phyloP scores from a whole-genome alignment of 2,329 filamentous ascomycete species.

The Hypoxylon sp. region DNA sequence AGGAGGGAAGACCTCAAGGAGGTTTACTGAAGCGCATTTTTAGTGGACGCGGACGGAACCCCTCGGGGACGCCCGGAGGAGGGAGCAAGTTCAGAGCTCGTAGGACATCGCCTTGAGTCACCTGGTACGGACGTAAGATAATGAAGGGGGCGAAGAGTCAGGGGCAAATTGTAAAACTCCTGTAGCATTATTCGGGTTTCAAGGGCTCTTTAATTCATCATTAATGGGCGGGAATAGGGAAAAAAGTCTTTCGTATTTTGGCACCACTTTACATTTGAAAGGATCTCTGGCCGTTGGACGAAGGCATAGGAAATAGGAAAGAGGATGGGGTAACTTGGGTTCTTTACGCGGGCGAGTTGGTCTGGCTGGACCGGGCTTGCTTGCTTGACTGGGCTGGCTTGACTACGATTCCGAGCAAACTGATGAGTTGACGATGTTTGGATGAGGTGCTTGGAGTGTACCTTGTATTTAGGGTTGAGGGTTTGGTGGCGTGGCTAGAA shows the following conservation, averaged over 20 bases:
- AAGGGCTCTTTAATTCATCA: constrained; percentile 10
- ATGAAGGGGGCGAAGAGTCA: neutral
- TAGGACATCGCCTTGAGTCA: constrained; percentile 29
- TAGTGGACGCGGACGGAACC: constrained; percentile 40
- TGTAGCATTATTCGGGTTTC: constrained; percentile 11
- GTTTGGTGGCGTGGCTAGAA: constrained; percentile 4
- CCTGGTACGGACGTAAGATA: neutral
- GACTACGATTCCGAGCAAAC: constrained; percentile 1
- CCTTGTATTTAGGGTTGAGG: constrained; percentile 1
- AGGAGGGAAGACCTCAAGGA: constrained; percentile 2
- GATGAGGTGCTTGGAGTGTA: constrained; percentile 13
- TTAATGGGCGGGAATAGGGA: constrained; percentile 21
- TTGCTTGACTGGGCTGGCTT: neutral
- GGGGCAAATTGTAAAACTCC: constrained; percentile 24
- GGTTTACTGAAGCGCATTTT: constrained; percentile 46
- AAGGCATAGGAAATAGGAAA: constrained; percentile 2
- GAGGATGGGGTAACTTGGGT: neutral
- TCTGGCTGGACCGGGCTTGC: constrained; percentile 30
- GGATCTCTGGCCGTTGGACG: neutral
- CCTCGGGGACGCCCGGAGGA: neutral
- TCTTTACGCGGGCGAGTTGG: constrained; percentile 18
- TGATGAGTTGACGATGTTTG: constrained; percentile 36
- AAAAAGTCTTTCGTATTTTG: constrained; percentile 22
- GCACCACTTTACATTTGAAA: neutral
- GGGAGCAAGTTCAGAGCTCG: constrained; percentile 35